phyloP scores from a whole-genome alignment of 768 basidiomycete species.

The Tylopilus rubrobrunneus region DNA sequence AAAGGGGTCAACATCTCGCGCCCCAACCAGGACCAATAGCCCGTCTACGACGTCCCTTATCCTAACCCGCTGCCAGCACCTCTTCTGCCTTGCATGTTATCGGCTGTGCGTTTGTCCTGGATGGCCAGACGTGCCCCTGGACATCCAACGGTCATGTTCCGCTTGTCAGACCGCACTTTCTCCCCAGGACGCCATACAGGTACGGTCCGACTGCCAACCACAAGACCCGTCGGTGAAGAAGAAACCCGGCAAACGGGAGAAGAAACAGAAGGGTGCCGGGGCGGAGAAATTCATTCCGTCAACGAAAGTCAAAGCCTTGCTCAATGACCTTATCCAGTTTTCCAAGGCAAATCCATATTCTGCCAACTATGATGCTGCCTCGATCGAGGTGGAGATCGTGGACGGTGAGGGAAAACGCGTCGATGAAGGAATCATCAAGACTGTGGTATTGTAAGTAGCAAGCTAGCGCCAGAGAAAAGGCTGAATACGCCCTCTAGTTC shows the following conservation, averaged over 20 bases:
- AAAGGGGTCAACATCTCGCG: slow-evolving; percentile 58
- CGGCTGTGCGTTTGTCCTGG: slow-evolving; percentile 69
- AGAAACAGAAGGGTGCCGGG: slow-evolving; percentile 50
- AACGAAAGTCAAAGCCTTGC: slow-evolving; percentile 83
- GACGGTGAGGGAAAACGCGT: slow-evolving; percentile 69
- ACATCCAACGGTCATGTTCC: slow-evolving; percentile 63
- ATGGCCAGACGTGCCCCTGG: slow-evolving; percentile 69
- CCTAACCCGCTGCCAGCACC: slow-evolving; percentile 90
- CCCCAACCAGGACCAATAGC: slow-evolving; percentile 70
- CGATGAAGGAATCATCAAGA: slow-evolving; percentile 76
- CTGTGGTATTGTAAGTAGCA: slow-evolving; percentile 85
- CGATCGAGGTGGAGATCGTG: slow-evolving; percentile 72
- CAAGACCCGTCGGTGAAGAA: slow-evolving; percentile 49
- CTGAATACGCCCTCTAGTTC: slow-evolving; percentile 49
- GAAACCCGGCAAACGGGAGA: slow-evolving; percentile 63
- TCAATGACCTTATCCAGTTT: slow-evolving; percentile 75
- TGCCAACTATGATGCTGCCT: slow-evolving; percentile 74
- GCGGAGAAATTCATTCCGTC: slow-evolving; percentile 67
- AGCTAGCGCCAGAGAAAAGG: slow-evolving; percentile 11
- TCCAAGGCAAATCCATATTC: slow-evolving; percentile 86
- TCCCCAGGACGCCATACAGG: slow-evolving; percentile 77
- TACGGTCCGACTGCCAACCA: slow-evolving; percentile 57
- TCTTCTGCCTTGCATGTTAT: slow-evolving; percentile 89
- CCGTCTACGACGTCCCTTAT: slow-evolving; percentile 62
- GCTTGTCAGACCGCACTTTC: slow-evolving; percentile 70